phyloP scores from a whole-genome alignment of 148 eudicot genomes.

The Salicornia ramosissima region DNA sequence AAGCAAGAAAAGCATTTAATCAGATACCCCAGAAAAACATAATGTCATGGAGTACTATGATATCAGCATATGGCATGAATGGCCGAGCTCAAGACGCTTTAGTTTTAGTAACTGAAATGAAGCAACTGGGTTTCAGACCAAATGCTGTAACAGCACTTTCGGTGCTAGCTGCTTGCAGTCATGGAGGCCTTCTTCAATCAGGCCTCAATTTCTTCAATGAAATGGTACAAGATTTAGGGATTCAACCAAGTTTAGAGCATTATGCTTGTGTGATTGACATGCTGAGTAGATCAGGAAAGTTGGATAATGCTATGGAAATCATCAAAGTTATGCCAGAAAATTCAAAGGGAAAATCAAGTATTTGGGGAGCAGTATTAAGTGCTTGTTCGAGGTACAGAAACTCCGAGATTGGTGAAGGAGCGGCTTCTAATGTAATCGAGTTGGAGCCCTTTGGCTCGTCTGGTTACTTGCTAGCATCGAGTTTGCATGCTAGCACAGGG shows the following conservation, averaged over 20 bases:
- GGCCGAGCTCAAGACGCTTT: conserved; percentile 63
- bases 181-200: conserved; percentile 61
- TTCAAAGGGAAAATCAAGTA: conserved; percentile 41
- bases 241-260: conserved; percentile 51
- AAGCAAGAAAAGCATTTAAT: conserved; percentile 52
- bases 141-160: conserved; percentile 64
- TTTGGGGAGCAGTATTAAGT: conserved; percentile 80
- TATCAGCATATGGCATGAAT: conserved; percentile 72
- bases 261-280: conserved; percentile 79
- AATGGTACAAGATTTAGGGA: conserved; percentile 33
- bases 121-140: conserved; percentile 47
- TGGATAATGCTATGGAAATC: conserved; percentile 52
- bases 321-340: conserved; percentile 39
- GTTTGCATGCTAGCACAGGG: conserved; percentile 60
- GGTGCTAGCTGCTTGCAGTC: conserved; percentile 78
- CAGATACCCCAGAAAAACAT: conserved; percentile 50
- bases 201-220: conserved; percentile 55
- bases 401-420: conserved; percentile 37
- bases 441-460: conserved; percentile 65
- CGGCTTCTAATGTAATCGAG: conserved; percentile 45
- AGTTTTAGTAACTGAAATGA: conserved; percentile 43
- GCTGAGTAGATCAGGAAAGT: conserved; percentile 65
- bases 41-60: conserved; percentile 69
- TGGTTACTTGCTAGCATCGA: conserved; percentile 64
- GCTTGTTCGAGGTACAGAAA: conserved; percentile 48